Percentiles rank a stretch among this genome's conserved stretches.
Evolutionary conservation across 345 rosid species (phyloP).

Genomic region (Mercurialis annua): DNA sequence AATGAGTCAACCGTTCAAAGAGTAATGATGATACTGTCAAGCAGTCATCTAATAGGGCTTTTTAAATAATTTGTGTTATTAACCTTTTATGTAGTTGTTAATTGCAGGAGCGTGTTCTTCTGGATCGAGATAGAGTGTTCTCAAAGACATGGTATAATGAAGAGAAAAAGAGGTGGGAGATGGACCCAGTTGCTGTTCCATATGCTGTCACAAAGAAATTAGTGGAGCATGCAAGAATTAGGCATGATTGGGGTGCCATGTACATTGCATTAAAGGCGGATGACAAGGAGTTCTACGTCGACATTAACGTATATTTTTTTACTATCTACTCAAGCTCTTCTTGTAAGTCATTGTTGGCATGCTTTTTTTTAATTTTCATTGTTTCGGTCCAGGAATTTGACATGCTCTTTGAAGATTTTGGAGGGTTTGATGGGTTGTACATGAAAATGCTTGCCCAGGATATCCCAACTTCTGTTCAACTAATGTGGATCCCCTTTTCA

Average conservation of each 20-base stretch:
- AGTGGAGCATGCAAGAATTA: slow-evolving; percentile 68
- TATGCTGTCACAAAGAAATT: slow-evolving; percentile 83
- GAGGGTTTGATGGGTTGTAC: slow-evolving; percentile 91
- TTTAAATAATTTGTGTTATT: slow-evolving; percentile 14
- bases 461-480: slow-evolving; percentile 72
- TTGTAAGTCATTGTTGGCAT: slow-evolving; percentile 8
- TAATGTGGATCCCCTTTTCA: slow-evolving; percentile 94
- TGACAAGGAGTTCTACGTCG: slow-evolving; percentile 66
- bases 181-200: slow-evolving; percentile 81
- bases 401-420: slow-evolving; percentile 73
- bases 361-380: slow-evolving; percentile 27
- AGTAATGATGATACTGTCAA: too few relatives aligned
- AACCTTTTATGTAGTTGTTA: slow-evolving; percentile 15
- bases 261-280: slow-evolving; percentile 78
- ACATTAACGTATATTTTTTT: slow-evolving; percentile 55
- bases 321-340: slow-evolving; percentile 14
- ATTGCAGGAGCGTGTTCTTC: slow-evolving; percentile 71
- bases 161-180: slow-evolving; percentile 80
- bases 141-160: slow-evolving; percentile 87
- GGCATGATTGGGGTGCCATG: slow-evolving; percentile 96
- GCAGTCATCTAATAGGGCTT: too few relatives aligned
- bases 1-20: too few relatives aligned
- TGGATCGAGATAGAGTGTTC: slow-evolving; percentile 85
- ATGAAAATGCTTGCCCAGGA: slow-evolving; percentile 86
- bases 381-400: slow-evolving; percentile 70